Conservation (phyloP, 2,329 filamentous ascomycete genomes). For the Talaromyces sp. region DNA sequence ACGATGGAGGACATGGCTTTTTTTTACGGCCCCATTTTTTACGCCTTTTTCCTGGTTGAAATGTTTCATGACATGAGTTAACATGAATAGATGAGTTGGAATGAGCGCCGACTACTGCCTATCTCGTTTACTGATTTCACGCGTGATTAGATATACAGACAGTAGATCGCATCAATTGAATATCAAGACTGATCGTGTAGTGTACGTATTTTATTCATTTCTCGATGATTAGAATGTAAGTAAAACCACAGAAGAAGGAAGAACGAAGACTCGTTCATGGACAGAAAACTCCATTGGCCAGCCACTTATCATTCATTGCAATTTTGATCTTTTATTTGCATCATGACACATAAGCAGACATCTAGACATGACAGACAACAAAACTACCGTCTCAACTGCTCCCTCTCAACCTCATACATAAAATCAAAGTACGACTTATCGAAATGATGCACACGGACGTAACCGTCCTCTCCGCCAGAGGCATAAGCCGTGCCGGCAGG, state of each 20-base stretch:
- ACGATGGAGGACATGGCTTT: background rate
- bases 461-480: constrained; percentile 95
- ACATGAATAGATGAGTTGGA: constrained; percentile 14
- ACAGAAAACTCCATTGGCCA: background rate
- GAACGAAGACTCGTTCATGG: background rate
- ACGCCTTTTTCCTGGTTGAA: background rate
- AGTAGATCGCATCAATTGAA: background rate
- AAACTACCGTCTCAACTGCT: constrained; percentile 52
- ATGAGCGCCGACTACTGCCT: constrained; percentile 19
- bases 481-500: constrained; percentile 90
- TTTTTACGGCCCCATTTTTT: background rate
- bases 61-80: constrained; percentile 3
- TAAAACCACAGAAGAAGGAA: background rate
- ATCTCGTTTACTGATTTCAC: constrained; percentile 11
- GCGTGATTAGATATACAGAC: constrained; percentile 1
- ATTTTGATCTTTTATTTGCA: constrained; percentile 5
- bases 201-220: background rate
- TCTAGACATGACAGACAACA: background rate
- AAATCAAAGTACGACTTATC: constrained; percentile 99
- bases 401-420: constrained; percentile 95
- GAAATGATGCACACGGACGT: constrained; percentile 97
- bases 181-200: background rate
- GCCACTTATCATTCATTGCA: constrained; percentile 6
- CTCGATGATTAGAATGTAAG: background rate
- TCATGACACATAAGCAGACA: constrained; percentile 15